Evolutionary conservation across 257 asterid genomes (phyloP).

Genomic region (Misopates orontium): DNA sequence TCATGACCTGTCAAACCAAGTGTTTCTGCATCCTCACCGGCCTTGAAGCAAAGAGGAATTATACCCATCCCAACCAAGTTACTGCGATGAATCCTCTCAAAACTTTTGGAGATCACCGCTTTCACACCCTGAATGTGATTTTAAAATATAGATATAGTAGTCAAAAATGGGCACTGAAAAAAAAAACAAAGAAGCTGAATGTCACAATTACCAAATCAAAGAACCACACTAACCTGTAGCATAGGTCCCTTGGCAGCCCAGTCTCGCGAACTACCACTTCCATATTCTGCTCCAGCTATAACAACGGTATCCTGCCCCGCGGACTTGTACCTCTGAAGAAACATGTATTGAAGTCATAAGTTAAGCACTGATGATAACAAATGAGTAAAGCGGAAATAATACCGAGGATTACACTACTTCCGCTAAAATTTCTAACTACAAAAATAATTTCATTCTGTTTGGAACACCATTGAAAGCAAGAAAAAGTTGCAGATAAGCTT

Average conservation of each 20-base stretch:
- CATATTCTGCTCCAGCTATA: constrained; percentile 94
- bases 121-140: constrained; percentile 68
- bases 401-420: no score
- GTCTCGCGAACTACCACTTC: constrained; percentile 98
- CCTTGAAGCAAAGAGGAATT: constrained; percentile 83
- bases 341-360: constrained; percentile 4
- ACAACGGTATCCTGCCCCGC: constrained; percentile 80
- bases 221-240: constrained; percentile 61
- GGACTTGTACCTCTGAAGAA: constrained; percentile 68
- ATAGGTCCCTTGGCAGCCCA: constrained; percentile 99
- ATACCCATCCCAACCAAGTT: constrained; percentile 97
- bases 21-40: constrained; percentile 82
- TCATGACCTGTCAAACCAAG: constrained; percentile 85
- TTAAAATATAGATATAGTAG: not conserved
- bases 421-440: no score
- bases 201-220: not conserved
- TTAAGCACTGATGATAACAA: not conserved
- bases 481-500: no score
- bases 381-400: not conserved
- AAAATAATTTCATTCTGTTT: no score
- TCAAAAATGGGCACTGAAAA: not conserved
- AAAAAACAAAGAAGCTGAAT: constrained; percentile 5
- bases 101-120: constrained; percentile 94
- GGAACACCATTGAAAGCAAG: no score
- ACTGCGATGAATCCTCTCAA: constrained; percentile 94